These are phyloP conservation scores for Cucurbita maxima DNA, from an alignment of 306 rosid genomes.

Conservation along the genomic window DNA sequence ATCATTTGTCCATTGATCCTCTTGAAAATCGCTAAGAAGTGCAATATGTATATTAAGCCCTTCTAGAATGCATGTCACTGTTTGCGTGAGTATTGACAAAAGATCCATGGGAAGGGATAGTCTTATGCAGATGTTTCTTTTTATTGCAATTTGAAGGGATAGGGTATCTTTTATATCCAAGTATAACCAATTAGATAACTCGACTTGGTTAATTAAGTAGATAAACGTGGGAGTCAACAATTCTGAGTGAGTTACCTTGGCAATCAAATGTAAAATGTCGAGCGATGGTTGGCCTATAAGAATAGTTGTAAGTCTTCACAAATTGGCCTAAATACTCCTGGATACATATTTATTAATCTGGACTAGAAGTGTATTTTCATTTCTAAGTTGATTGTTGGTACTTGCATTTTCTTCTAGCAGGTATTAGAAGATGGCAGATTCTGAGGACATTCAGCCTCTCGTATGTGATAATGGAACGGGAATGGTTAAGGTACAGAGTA, in stretches of 20 bases:
- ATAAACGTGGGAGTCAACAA: background rate
- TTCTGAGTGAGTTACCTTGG: background rate
- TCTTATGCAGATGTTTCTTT: background rate
- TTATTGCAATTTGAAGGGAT: background rate
- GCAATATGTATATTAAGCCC: background rate
- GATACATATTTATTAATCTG: too few relatives aligned
- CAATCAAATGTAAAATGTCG: background rate
- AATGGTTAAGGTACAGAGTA: conserved; percentile 79
- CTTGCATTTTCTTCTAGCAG: conserved; percentile 12
- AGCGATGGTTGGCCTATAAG: too few relatives aligned
- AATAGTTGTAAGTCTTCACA: background rate
- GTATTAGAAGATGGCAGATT: conserved; percentile 72
- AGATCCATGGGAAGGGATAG: background rate
- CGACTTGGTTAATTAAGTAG: background rate
- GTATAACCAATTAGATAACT: background rate
- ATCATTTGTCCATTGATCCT: background rate
- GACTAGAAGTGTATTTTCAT: background rate
- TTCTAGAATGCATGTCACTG: background rate
- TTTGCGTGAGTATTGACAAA: background rate
- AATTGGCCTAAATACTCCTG: background rate
- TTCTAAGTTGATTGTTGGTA: too few relatives aligned
- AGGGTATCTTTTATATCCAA: background rate
- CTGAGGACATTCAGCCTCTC: conserved; percentile 97
- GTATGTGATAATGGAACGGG: conserved; percentile 99
- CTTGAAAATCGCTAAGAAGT: background rate